phyloP scores from a whole-genome alignment of 1,139 yeast species.

The Suhomyces anneliseae region DNA sequence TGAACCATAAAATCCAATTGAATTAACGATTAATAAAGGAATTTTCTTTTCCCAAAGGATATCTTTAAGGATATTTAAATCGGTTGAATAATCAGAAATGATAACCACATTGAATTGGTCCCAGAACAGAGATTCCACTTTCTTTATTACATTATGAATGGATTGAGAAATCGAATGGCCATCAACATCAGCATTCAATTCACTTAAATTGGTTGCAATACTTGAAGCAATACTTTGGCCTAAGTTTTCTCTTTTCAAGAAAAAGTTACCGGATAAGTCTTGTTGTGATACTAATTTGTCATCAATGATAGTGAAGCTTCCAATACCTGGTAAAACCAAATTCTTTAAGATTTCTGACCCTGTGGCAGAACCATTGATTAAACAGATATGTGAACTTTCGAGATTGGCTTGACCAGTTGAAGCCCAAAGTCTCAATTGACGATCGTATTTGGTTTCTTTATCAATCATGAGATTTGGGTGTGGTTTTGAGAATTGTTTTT shows the following conservation, averaged over 20 bases:
- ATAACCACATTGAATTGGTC: slow-evolving; percentile 53
- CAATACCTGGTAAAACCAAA: slow-evolving; percentile 78
- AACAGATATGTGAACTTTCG: slow-evolving; percentile 57
- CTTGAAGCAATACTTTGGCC: slow-evolving; percentile 44
- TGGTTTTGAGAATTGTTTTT: neutral
- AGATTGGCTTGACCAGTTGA: slow-evolving; percentile 67
- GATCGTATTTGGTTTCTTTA: slow-evolving; percentile 62
- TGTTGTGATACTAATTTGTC: slow-evolving; percentile 34
- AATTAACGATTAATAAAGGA: slow-evolving; percentile 54
- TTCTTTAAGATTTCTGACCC: slow-evolving; percentile 77
- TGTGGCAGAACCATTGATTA: slow-evolving; percentile 59
- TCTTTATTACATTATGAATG: slow-evolving; percentile 19
- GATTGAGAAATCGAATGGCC: slow-evolving; percentile 34
- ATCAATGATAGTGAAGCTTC: slow-evolving; percentile 63
- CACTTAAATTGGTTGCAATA: slow-evolving; percentile 44
- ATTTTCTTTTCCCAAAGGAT: slow-evolving; percentile 46
- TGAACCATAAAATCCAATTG: slow-evolving; percentile 70
- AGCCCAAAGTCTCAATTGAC: slow-evolving; percentile 91
- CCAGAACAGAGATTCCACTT: slow-evolving; percentile 40
- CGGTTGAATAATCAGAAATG: slow-evolving; percentile 34
- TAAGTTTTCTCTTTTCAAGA: slow-evolving; percentile 48
- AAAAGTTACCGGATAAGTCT: slow-evolving; percentile 63
- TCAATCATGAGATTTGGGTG: slow-evolving; percentile 18
- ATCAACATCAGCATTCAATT: slow-evolving; percentile 60
- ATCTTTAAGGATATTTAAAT: slow-evolving; percentile 30